phyloP scores from a whole-genome alignment of 1,139 yeast genomes.

The Citeromyces siamensis region DNA sequence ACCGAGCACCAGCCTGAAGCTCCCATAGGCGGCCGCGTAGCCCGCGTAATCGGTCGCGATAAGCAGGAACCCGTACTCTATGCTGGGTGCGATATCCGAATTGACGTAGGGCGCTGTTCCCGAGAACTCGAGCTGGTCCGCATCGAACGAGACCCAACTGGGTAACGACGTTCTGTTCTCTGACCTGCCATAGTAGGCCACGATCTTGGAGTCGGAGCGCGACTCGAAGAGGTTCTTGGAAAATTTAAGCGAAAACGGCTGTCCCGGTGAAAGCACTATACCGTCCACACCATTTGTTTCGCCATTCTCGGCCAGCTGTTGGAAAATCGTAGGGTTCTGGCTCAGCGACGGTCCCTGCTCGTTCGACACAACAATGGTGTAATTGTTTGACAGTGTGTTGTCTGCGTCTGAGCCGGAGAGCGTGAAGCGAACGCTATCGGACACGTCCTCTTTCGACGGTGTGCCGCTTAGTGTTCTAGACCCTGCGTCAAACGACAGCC shows the following conservation, averaged over 20 bases:
- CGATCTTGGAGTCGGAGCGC: constrained; percentile 31
- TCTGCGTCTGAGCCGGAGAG: constrained; percentile 55
- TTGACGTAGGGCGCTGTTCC: constrained; percentile 87
- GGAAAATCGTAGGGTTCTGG: constrained; percentile 26
- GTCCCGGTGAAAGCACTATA: constrained; percentile 61
- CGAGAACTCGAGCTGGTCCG: constrained; percentile 47
- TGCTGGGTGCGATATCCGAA: constrained; percentile 80
- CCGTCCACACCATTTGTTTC: constrained; percentile 65
- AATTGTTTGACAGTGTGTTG: constrained; percentile 29
- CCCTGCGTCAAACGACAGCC: constrained; percentile 62
- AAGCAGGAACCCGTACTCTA: constrained; percentile 56
- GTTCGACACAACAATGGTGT: constrained; percentile 47
- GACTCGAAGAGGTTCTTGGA: constrained; percentile 41
- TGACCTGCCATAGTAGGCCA: constrained; percentile 77
- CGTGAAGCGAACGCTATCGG: constrained; percentile 29
- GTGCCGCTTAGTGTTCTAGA: constrained; percentile 60
- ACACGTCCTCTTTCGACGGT: constrained; percentile 38
- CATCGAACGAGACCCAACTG: constrained; percentile 69
- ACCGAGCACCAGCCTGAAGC: constrained; percentile 69
- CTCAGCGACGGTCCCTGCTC: constrained; percentile 36
- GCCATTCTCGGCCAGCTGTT: constrained; percentile 44
- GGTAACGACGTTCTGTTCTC: constrained; percentile 81
- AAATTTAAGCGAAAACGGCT: constrained; percentile 50
- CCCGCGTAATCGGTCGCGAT: constrained; percentile 75
- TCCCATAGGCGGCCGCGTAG: constrained; percentile 58